Base-by-base conservation (phyloP, 2,329 filamentous ascomycete species). In the Verruconis gallopava region DNA sequence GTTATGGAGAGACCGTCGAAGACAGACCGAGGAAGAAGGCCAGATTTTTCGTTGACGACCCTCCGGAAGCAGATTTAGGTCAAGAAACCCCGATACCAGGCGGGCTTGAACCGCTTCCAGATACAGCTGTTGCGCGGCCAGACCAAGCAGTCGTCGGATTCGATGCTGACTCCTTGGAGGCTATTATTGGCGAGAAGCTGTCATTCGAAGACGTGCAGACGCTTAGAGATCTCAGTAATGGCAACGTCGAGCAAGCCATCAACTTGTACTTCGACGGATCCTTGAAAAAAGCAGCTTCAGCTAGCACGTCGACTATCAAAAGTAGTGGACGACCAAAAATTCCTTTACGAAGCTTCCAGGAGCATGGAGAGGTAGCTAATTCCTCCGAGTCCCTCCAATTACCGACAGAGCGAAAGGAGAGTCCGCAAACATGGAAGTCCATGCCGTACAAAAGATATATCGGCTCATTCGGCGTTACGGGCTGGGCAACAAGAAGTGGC, bases 401-500 rank as follows among this genome's bases (percentile, higher is more conserved):
- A n/a, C n/a, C n/a, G n/a, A n/a, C n/a, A n/a, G n/a, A n/a, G n/a
- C 11, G 11, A 30, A 30, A 30, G n/a, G 9, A 9, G 9, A n/a
- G 9, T 9, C 25, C 25, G n/a, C 11, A 42, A 11, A 42, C 60
- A 13, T 21, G 28, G 17, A 53, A 53, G 20, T 52, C 52, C 3
- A 73, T 70, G 66, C 77, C 78, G 0, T 52, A 62, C 2, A 69
- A 67, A 50, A 66, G 91, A 53, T 98, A 96, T 53, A 74, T 96
- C 46, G 91, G 91, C 14, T 85, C 86, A 0, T 91, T 96, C 60
- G 91, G 91, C 5, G 86, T 84, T 3, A 85, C 81, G 42, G 91
- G 80, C 3, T 98, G 91, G 91, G 79, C 85, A 4, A 96, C 89
- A 3, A 77, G 79, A 51, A 95, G 85, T 57, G 89, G 89, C 1